phyloP scores from a whole-genome alignment of 768 basidiomycete species.

The Xerocomellus chrysenteron region DNA sequence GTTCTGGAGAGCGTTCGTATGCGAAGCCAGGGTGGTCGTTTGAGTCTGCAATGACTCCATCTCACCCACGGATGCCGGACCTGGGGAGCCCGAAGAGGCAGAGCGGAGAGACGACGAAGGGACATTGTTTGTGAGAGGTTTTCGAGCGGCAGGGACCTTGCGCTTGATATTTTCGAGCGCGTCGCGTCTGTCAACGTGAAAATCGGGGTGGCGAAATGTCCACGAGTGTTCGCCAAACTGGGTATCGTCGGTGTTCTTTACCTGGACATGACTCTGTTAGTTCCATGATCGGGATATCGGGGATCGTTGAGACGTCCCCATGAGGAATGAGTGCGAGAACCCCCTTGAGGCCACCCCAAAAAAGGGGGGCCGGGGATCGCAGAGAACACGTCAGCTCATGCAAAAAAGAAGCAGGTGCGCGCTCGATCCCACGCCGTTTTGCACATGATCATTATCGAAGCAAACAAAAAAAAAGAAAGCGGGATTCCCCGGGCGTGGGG shows the following conservation, averaged over 20 bases:
- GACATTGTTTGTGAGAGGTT: constrained; percentile 26
- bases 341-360: constrained; percentile 15
- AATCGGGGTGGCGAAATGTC: constrained; percentile 56
- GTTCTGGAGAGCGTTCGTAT: constrained; percentile 29
- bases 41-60: constrained; percentile 29
- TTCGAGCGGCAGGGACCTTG: constrained; percentile 45
- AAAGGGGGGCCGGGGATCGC: constrained; percentile 10
- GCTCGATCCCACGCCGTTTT: constrained; percentile 17
- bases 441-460: constrained; percentile 15
- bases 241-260: constrained; percentile 84
- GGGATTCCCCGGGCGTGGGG: neutral
- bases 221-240: constrained; percentile 62
- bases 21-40: constrained; percentile 30
- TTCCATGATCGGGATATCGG: neutral
- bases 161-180: constrained; percentile 67
- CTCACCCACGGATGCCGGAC: constrained; percentile 22
- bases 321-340: neutral
- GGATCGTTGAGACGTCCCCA: neutral
- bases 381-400: neutral
- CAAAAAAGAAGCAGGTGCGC: constrained; percentile 11
- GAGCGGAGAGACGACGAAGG: constrained; percentile 30
- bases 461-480: constrained; percentile 1
- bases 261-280: constrained; percentile 31
- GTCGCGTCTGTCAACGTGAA: constrained; percentile 50
- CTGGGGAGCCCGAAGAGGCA: constrained; percentile 27